Base-by-base conservation (phyloP, 176 grass and related monocot species). In the Oryza meyeriana region DNA sequence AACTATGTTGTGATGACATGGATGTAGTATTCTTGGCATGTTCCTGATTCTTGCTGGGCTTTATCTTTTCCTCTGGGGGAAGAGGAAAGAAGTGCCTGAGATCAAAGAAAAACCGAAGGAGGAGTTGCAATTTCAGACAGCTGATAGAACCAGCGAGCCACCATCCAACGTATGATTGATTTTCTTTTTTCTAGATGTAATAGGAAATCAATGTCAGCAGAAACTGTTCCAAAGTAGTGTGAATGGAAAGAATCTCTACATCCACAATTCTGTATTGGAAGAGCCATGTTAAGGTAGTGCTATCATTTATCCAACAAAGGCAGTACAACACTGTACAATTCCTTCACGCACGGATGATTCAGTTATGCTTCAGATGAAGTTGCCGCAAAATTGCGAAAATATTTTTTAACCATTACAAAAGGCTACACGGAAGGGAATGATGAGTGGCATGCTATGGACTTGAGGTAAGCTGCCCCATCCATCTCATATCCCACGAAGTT, bases 31-130 rank as follows among this genome's bases (percentile, higher is more conserved):
- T 75, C 78, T 87, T 13, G 85, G 85, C 28, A 87, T 87, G 84
- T n/a, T 76, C 7, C 61, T 87, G 85, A 87, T 87, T 76, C 85
- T 87, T 4, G 78, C 64, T 22, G 85, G 85, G 48, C 85, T 87
- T 14, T 81, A 87, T 48, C 25, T 80, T 74, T 89, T 89, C 63
- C 75, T 89, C 0, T 84, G 61, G 87, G 71, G 71, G 30, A 89
- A 89, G 63, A 69, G 81, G 40, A 85, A 69, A 75, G 82, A 80
- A 79, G 22, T 62, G 17, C 50, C 39, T 38, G 12, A 39, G 5
- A 62, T 12, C 2, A 24, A 61, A 71, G 82, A 62, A 62, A 84
- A 52, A 0, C 27, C 33, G 0, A 75, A 61, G 6, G 63, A 69
- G 1, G 62, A 68, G 66, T 25, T 69, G 35, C 35, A 61, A 22